Percentiles rank a stretch among this genome's conserved stretches.
phyloP scores from a whole-genome alignment of 768 basidiomycete species.

The Serendipita vermifera region DNA sequence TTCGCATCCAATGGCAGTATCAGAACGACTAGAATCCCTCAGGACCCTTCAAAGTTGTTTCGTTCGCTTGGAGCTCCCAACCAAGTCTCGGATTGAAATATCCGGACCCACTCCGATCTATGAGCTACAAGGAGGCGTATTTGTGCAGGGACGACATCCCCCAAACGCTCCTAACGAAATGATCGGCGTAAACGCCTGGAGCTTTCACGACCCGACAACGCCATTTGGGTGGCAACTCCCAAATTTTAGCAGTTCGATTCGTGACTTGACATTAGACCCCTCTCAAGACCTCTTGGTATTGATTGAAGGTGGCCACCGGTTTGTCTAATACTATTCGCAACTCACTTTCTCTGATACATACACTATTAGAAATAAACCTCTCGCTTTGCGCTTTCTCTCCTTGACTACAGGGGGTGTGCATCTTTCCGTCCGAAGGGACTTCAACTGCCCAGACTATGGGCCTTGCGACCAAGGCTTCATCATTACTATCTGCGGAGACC shows the following conservation, averaged over 20 bases:
- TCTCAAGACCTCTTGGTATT: background rate
- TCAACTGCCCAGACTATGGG: background rate
- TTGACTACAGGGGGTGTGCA: background rate
- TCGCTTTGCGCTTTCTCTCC: background rate
- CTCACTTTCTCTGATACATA: too few species aligned
- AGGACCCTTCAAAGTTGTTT: background rate
- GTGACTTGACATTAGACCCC: background rate
- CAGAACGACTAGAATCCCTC: background rate
- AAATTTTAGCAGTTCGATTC: background rate
- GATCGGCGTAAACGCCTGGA: too few species aligned
- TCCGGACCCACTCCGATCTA: background rate
- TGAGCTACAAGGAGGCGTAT: background rate
- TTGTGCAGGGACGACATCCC: background rate
- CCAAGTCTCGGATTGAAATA: background rate
- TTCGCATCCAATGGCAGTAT: background rate
- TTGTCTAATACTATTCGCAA: background rate
- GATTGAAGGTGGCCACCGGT: background rate
- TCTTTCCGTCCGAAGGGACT: background rate
- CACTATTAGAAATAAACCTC: background rate
- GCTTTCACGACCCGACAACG: too few species aligned
- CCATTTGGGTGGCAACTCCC: background rate
- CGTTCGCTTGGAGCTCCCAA: background rate
- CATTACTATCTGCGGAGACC: background rate
- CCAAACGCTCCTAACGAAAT: too few species aligned
- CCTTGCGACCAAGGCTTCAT: background rate